Evolutionary conservation across 1,139 yeast species (phyloP).

Genomic region (Blastobotrys persicus): DNA sequence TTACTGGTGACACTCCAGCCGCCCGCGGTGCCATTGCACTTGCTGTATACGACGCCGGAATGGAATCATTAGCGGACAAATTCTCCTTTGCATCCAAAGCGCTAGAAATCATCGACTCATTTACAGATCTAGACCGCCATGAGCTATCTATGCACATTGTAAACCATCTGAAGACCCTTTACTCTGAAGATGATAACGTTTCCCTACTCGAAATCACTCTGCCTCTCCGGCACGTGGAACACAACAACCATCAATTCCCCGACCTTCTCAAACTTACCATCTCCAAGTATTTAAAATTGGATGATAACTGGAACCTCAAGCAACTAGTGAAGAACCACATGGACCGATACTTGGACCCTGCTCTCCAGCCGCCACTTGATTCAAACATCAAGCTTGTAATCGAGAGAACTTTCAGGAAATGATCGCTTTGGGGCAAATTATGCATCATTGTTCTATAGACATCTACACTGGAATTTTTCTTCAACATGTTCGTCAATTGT

Average conservation of each 20-base stretch:
- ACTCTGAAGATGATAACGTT: constrained; percentile 16
- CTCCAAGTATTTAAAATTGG: constrained; percentile 55
- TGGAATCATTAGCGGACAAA: constrained; percentile 41
- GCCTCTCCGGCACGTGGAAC: constrained; percentile 56
- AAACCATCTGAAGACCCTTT: constrained; percentile 44
- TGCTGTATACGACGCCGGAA: constrained; percentile 72
- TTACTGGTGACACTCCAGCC: constrained; percentile 89
- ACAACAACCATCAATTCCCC: constrained; percentile 48
- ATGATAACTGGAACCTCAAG: constrained; percentile 44
- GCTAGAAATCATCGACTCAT: constrained; percentile 60
- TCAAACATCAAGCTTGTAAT: constrained; percentile 28
- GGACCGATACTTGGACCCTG: constrained; percentile 23
- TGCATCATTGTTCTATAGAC: no score
- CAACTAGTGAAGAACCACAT: constrained; percentile 43
- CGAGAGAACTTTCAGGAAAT: neutral
- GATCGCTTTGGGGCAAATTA: no score
- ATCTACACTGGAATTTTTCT: no score
- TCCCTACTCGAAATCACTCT: constrained; percentile 57
- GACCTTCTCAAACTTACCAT: constrained; percentile 65
- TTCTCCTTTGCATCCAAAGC: constrained; percentile 45
- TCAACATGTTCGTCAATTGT: no score
- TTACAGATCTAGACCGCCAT: constrained; percentile 64
- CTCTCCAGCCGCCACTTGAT: constrained; percentile 27
- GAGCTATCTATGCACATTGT: constrained; percentile 66
- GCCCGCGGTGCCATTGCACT: constrained; percentile 85